Base-by-base conservation (phyloP, 208 protist species). In the Trypanosoma brucei region DNA sequence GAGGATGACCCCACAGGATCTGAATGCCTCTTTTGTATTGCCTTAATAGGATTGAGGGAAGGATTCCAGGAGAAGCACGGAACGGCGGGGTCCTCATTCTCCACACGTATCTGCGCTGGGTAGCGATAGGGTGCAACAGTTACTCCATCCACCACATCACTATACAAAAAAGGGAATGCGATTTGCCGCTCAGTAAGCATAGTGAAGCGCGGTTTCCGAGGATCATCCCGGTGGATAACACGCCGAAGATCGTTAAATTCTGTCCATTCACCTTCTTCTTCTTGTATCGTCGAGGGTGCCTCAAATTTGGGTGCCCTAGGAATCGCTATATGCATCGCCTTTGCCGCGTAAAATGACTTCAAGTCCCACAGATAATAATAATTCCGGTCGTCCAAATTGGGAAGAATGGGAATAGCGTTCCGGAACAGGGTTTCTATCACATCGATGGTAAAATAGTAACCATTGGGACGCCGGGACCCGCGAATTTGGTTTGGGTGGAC, bases 221-320 rank as follows among this genome's bases (percentile, higher is more conserved):
- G 87, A 71, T 96, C 81, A 67, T 99, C 93, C 51, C 99, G 91
- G 65, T 99, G 96, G 76, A 99, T 99, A 51, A 99, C 93, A 76
- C 99, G 99, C 67, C 99, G 97, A 70, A 99, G 97, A 78, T 99
- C 99, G 70, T 99, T 99, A 84, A 99, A 99, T 78, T 99, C 99
- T 70, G 99, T 99, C 98, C 98, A 99, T 80, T 99, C 98, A 66
- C 98, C 97, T 55, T 98, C 93, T 73, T 99, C 99, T 35, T 65
- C 51, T 9, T 45, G 22, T 7, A 64, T 57, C 13, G 61, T 65
- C 13, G 86, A 83, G 31, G 86, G 84, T 1, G 86, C 72, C 73
- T 94, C 82, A 72, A 97, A 98, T 72, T 99, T 99, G 6, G 99
- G 99, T 3, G 98, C 99, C 45, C 99, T 98, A 8, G 99, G 99